Conservation (phyloP, 2,329 filamentous ascomycete species). For the Pseudogymnoascus sp. region DNA sequence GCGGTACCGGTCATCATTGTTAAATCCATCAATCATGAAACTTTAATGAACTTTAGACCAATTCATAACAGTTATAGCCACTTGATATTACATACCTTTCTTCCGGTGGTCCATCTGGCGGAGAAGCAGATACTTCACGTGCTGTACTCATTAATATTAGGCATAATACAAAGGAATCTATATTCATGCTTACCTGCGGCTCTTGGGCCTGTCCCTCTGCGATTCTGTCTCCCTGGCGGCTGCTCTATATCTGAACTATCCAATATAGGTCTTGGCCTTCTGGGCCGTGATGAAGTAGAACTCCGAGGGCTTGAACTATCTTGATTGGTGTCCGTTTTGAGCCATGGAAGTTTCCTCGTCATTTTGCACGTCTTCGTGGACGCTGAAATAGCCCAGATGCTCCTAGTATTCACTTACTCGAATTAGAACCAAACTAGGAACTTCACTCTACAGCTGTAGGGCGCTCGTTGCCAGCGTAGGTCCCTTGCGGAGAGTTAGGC, state of each 20-base stretch:
- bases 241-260: slow-evolving; percentile 3
- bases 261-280: neutral
- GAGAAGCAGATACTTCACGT: neutral
- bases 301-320: neutral
- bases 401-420: neutral
- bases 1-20: slow-evolving; percentile 62
- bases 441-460: neutral
- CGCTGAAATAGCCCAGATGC: neutral
- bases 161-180: neutral
- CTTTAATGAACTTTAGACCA: neutral
- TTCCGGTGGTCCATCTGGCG: neutral
- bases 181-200: neutral
- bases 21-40: slow-evolving; percentile 53
- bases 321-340: neutral
- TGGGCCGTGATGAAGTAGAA: neutral
- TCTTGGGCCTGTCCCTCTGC: neutral
- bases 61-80: neutral
- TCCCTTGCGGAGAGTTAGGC: neutral
- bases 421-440: neutral
- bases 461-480: neutral
- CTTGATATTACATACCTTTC: neutral
- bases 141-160: neutral
- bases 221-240: neutral
- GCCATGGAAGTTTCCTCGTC: slow-evolving; percentile 3
- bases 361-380: neutral